phyloP scores from a whole-genome alignment of 768 basidiomycete species.

The Paxillus ammoniavirescens region DNA sequence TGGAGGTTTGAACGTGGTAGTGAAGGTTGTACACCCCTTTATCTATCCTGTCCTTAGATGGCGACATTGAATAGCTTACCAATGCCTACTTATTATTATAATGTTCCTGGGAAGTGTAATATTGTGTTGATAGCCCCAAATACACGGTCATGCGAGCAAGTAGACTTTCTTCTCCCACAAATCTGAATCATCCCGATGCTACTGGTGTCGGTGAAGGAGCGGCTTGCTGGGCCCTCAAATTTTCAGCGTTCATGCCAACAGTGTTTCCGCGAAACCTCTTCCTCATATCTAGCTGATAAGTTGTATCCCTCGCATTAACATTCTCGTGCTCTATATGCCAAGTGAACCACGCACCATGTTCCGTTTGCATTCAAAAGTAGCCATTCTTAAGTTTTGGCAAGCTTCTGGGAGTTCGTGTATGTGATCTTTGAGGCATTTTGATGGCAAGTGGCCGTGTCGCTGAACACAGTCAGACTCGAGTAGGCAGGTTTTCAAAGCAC shows the following conservation, averaged over 20 bases:
- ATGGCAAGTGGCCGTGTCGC: slow-evolving; percentile 75
- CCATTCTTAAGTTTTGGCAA: slow-evolving; percentile 75
- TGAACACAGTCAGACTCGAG: slow-evolving; percentile 86
- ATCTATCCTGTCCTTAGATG: not conserved
- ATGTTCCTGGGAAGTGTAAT: too few species aligned
- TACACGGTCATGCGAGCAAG: too few species aligned
- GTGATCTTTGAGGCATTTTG: slow-evolving; percentile 80
- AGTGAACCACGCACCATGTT: slow-evolving; percentile 61
- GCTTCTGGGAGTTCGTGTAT: slow-evolving; percentile 73
- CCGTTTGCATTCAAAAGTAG: slow-evolving; percentile 88
- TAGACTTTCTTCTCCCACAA: too few species aligned
- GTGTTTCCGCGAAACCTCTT: slow-evolving; percentile 79
- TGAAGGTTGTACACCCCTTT: too few species aligned
- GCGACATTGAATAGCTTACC: not conserved
- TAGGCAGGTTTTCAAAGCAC: slow-evolving; percentile 80
- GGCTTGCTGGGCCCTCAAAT: slow-evolving; percentile 2
- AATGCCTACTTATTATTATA: too few species aligned
- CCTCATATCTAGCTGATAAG: slow-evolving; percentile 72
- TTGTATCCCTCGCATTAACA: not conserved
- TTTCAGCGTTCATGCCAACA: slow-evolving; percentile 44
- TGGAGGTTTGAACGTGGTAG: not conserved
- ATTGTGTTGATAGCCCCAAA: too few species aligned
- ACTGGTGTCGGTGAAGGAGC: too few species aligned
- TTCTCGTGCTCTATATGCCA: not conserved
- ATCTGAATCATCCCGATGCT: not conserved